Percentiles rank a stretch among this genome's conserved stretches.
Conservation (phyloP, 2,329 filamentous ascomycete species). For the Hypoxylon sp. region DNA sequence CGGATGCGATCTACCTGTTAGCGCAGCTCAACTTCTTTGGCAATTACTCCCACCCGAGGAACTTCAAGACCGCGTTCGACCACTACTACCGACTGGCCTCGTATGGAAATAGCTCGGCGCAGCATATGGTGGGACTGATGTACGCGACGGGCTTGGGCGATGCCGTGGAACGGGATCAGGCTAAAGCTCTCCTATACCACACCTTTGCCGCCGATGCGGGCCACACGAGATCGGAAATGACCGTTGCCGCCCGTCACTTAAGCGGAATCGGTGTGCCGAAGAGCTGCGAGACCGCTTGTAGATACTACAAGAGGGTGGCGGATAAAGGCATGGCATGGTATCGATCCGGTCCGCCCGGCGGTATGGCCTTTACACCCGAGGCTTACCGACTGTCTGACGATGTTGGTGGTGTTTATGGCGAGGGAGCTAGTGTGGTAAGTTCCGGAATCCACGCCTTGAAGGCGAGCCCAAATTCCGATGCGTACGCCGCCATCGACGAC, state of each 20-base stretch:
- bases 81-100: conserved; percentile 84
- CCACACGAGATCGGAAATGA: conserved; percentile 91
- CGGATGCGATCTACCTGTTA: conserved; percentile 88
- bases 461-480: conserved; percentile 78
- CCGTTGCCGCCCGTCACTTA: conserved; percentile 86
- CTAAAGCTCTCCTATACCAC: conserved; percentile 91
- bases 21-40: conserved; percentile 98
- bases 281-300: conserved; percentile 85
- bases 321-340: conserved; percentile 93
- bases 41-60: conserved; percentile 87
- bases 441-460: conserved; percentile 85
- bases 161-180: conserved; percentile 85
- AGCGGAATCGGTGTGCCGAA: conserved; percentile 86
- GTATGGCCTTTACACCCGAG: conserved; percentile 80
- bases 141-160: conserved; percentile 92
- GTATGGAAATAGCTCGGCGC: conserved; percentile 88
- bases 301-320: conserved; percentile 92
- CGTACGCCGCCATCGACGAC: conserved; percentile 89
- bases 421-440: conserved; percentile 91
- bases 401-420: conserved; percentile 90
- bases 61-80: conserved; percentile 82
- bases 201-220: conserved; percentile 90
- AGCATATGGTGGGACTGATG: conserved; percentile 96
- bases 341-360: conserved; percentile 89
- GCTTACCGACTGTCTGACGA: conserved; percentile 91